These are phyloP conservation scores for Saturnispora zaruensis DNA, from an alignment of 805 yeast genomes.

Conservation along the genomic window DNA sequence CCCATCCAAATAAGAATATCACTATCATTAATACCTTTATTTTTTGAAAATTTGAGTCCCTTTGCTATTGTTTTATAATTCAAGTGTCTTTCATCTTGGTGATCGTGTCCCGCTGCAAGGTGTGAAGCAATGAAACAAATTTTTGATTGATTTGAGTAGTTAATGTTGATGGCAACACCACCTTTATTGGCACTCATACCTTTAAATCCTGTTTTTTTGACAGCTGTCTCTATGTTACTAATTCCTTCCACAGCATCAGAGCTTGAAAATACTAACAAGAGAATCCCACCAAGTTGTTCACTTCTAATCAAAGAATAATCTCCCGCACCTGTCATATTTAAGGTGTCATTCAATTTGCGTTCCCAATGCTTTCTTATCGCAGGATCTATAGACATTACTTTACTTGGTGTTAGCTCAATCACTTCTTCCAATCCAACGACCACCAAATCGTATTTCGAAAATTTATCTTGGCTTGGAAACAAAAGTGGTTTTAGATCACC, in stretches of 20 bases:
- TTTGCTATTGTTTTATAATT: constrained; percentile 74
- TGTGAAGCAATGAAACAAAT: constrained; percentile 80
- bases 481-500: constrained; percentile 38
- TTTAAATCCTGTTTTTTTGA: constrained; percentile 88
- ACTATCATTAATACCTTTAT: constrained; percentile 58
- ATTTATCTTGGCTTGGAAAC: constrained; percentile 34
- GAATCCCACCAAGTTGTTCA: constrained; percentile 81
- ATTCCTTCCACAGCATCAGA: constrained; percentile 44
- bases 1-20: constrained; percentile 88
- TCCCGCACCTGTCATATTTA: constrained; percentile 33
- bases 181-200: constrained; percentile 72
- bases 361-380: constrained; percentile 59
- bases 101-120: constrained; percentile 85
- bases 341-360: constrained; percentile 39
- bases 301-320: constrained; percentile 48
- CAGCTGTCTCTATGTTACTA: constrained; percentile 56
- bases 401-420: constrained; percentile 74
- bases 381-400: constrained; percentile 72
- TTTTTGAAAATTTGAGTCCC: constrained; percentile 56
- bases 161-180: constrained; percentile 48
- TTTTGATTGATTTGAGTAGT: constrained; percentile 45
- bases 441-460: constrained; percentile 53
- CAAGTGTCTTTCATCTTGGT: constrained; percentile 74
- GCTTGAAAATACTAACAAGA: constrained; percentile 59
- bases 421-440: constrained; percentile 87